phyloP scores from a whole-genome alignment of 371 early-diverging fungal species.

The Mucor racemosus region DNA sequence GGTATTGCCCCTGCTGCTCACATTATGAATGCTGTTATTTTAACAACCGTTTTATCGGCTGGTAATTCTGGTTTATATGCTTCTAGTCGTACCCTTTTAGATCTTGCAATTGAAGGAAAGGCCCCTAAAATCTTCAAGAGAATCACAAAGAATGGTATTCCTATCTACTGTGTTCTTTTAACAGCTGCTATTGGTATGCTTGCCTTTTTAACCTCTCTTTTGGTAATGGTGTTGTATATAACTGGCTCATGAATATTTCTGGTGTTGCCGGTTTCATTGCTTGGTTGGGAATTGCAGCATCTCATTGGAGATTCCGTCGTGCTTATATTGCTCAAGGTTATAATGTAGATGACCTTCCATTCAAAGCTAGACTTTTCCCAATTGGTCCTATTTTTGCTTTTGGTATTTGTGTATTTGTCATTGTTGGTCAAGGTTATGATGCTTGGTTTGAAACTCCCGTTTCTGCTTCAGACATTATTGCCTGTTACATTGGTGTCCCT shows the following conservation, averaged over 20 bases:
- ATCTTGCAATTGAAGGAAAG: constrained; percentile 64
- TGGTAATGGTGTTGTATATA: constrained; percentile 53
- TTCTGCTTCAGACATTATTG: too few relatives aligned
- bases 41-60: constrained; percentile 69
- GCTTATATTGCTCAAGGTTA: constrained; percentile 77
- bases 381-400: constrained; percentile 72
- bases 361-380: constrained; percentile 72
- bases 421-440: constrained; percentile 73
- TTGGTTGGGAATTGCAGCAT: constrained; percentile 77
- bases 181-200: constrained; percentile 56
- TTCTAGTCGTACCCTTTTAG: constrained; percentile 66
- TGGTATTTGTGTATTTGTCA: constrained; percentile 55
- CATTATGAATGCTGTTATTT: constrained; percentile 49
- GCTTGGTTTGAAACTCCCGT: too few relatives aligned
- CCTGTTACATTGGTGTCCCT: too few relatives aligned
- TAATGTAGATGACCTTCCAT: constrained; percentile 70
- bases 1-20: constrained; percentile 46
- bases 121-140: constrained; percentile 55
- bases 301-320: constrained; percentile 81
- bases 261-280: constrained; percentile 79
- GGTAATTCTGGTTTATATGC: constrained; percentile 77
- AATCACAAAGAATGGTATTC: constrained; percentile 55
- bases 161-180: constrained; percentile 57
- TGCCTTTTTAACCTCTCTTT: too few relatives aligned
- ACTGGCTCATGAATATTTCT: constrained; percentile 64